Conservation (phyloP, 2,329 filamentous ascomycete species). For the Mycosphaerella arachidis region DNA sequence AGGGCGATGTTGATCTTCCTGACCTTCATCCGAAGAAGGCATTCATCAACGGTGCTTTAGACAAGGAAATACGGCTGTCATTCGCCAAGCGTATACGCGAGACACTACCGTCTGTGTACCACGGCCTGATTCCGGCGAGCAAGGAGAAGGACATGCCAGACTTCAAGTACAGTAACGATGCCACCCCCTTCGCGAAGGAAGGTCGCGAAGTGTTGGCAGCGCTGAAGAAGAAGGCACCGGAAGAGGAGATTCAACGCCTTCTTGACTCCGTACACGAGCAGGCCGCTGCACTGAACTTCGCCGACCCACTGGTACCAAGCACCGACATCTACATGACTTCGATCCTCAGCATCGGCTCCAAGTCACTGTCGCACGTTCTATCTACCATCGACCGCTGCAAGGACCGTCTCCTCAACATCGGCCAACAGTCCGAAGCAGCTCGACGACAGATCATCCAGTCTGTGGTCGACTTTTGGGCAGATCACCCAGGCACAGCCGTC, state of each 20-base stretch:
- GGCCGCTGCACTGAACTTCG: slow-evolving; percentile 62
- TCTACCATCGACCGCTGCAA: slow-evolving; percentile 95
- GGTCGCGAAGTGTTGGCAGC: slow-evolving; percentile 77
- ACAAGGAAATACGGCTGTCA: slow-evolving; percentile 94
- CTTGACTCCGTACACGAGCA: slow-evolving; percentile 78
- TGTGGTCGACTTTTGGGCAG: slow-evolving; percentile 87
- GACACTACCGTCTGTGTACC: slow-evolving; percentile 80
- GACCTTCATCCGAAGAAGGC: slow-evolving; percentile 82
- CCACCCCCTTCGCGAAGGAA: slow-evolving; percentile 75
- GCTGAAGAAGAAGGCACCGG: slow-evolving; percentile 75
- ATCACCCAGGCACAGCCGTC: slow-evolving; percentile 86
- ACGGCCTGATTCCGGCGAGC: slow-evolving; percentile 72
- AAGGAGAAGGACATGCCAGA: slow-evolving; percentile 95
- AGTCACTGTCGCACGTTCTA: slow-evolving; percentile 91
- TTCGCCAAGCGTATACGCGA: slow-evolving; percentile 96
- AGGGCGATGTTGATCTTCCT: slow-evolving; percentile 74
- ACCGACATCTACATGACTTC: slow-evolving; percentile 92
- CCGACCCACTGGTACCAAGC: slow-evolving; percentile 75
- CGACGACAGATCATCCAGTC: slow-evolving; percentile 84
- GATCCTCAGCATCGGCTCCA: slow-evolving; percentile 89
- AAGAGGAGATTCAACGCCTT: slow-evolving; percentile 79
- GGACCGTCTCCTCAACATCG: slow-evolving; percentile 76
- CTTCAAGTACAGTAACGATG: slow-evolving; percentile 79
- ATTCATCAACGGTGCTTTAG: slow-evolving; percentile 83
- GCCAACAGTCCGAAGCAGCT: slow-evolving; percentile 67